Conservation (phyloP, 106 monocot species). For the Gastrodia elata region DNA sequence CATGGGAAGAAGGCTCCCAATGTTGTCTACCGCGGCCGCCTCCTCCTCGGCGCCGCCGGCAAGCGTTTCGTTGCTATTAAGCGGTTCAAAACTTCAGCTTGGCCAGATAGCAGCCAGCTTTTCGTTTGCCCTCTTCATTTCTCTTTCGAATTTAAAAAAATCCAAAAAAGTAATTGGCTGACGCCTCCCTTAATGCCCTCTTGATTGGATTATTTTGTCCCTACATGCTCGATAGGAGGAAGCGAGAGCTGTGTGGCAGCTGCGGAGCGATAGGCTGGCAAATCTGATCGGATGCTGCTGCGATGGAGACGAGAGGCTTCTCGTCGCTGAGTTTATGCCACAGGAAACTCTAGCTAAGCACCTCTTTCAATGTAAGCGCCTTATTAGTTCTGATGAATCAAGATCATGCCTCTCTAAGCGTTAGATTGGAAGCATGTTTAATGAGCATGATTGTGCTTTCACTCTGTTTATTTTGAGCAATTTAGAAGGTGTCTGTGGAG, state of each 20-base stretch:
- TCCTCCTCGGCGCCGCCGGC: not conserved
- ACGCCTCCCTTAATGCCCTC: not conserved
- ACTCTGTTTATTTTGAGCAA: too few species aligned
- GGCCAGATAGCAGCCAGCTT: conserved; percentile 32
- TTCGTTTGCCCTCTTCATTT: conserved; percentile 3
- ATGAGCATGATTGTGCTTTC: too few species aligned
- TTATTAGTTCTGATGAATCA: too few species aligned
- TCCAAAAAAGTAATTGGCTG: not conserved
- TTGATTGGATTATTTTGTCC: too few species aligned
- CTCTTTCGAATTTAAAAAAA: not conserved
- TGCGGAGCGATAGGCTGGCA: conserved; percentile 41
- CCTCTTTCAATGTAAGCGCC: conserved; percentile 45
- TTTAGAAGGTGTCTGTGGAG: too few species aligned
- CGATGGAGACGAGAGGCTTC: conserved; percentile 61
- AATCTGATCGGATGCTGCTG: too few species aligned
- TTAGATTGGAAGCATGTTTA: too few species aligned
- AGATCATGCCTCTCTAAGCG: too few species aligned
- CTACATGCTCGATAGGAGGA: conserved; percentile 30
- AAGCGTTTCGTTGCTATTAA: conserved; percentile 20
- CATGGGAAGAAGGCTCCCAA: conserved; percentile 44
- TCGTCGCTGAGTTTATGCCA: conserved; percentile 30
- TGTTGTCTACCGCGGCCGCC: conserved; percentile 20
- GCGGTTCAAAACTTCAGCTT: conserved; percentile 32
- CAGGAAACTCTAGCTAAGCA: conserved; percentile 50
- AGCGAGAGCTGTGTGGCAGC: conserved; percentile 43